Conservation (phyloP, 306 rosid species). For the Vigna angularis region DNA sequence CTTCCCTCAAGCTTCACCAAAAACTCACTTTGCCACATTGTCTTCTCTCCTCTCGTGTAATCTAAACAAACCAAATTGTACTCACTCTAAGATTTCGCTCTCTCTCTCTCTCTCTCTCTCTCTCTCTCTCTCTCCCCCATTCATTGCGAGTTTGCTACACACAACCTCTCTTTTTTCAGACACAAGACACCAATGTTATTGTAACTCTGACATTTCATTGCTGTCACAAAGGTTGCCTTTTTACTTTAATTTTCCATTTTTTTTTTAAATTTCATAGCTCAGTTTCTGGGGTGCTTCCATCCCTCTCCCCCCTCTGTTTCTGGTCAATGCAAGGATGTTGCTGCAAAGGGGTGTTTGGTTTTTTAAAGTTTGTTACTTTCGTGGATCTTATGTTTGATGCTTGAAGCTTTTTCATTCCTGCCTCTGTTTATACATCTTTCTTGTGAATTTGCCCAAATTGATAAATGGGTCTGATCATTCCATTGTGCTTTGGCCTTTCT, state of each 20-base stretch:
- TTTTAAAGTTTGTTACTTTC: slow-evolving; percentile 12
- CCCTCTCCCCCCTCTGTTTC: slow-evolving; percentile 3
- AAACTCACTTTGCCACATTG: background rate
- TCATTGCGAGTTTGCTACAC: background rate
- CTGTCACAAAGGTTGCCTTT: slow-evolving; percentile 37
- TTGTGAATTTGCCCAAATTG: slow-evolving; percentile 26
- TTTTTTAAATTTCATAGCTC: background rate
- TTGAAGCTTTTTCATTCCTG: slow-evolving; percentile 38
- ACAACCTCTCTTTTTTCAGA: background rate
- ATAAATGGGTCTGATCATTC: slow-evolving; percentile 7
- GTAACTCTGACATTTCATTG: slow-evolving; percentile 25
- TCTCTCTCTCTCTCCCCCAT: slow-evolving; percentile 52
- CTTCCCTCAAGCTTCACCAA: slow-evolving; percentile 37
- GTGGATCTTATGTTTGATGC: slow-evolving; percentile 37
- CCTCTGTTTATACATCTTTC: background rate
- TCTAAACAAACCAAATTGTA: background rate
- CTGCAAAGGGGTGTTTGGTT: slow-evolving; percentile 8
- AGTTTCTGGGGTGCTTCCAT: background rate
- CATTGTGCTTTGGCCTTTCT: background rate
- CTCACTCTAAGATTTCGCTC: slow-evolving; percentile 49
- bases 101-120: background rate
- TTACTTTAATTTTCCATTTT: background rate
- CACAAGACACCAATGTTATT: slow-evolving; percentile 3
- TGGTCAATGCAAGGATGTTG: slow-evolving; percentile 32
- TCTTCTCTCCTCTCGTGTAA: slow-evolving; percentile 11